A percentile compares a stretch with the other conserved stretches of the same genome.
phyloP scores from a whole-genome alignment of 306 rosid genomes.

The Rosa persica region DNA sequence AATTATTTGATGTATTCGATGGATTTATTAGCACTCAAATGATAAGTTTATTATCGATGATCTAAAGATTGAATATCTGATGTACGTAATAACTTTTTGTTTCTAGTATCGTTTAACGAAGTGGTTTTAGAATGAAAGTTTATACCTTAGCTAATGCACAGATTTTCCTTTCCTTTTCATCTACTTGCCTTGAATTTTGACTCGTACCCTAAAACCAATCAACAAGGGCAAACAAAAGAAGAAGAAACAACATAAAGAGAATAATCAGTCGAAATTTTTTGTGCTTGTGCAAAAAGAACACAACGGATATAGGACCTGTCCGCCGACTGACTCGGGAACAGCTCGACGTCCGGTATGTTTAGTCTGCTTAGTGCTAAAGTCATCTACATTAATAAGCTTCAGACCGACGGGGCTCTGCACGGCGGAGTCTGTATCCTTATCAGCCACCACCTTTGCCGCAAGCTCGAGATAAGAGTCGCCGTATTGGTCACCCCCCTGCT shows the following conservation, averaged over 20 bases:
- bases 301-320: conserved; percentile 36
- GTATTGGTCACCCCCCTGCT: conserved; percentile 34
- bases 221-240: conserved; percentile 23
- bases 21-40: not conserved
- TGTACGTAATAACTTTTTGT: not conserved
- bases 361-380: conserved; percentile 24
- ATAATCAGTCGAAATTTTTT: not conserved
- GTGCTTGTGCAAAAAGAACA: not conserved
- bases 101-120: not conserved
- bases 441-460: conserved; percentile 35
- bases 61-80: not conserved
- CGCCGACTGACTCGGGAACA: conserved; percentile 36
- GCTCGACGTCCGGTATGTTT: conserved; percentile 31
- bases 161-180: conserved; percentile 38
- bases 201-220: conserved; percentile 37
- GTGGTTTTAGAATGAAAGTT: not conserved
- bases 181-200: conserved; percentile 25
- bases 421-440: conserved; percentile 44
- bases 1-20: not conserved
- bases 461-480: conserved; percentile 48
- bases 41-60: not conserved
- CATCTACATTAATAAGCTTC: conserved; percentile 14
- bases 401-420: conserved; percentile 13
- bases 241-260: not conserved
- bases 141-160: conserved; percentile 29